These are phyloP conservation scores for Eucalyptus brandiana DNA, from an alignment of 345 rosid genomes.

Conservation along the genomic window DNA sequence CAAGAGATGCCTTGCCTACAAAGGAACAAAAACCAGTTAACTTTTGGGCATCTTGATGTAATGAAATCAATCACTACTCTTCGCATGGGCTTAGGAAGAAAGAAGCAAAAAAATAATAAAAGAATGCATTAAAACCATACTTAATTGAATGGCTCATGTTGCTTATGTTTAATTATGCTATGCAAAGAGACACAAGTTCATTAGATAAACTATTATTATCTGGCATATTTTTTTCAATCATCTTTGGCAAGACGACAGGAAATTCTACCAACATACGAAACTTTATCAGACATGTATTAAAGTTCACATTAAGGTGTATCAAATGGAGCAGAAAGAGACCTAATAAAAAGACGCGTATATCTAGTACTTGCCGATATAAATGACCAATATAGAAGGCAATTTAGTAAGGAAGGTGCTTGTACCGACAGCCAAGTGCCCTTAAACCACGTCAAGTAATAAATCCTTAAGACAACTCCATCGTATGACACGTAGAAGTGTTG, in stretches of 20 bases:
- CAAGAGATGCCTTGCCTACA: slow-evolving; percentile 57
- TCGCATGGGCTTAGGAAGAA: background rate
- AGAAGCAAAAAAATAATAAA: background rate
- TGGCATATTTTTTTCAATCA: background rate
- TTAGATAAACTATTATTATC: background rate
- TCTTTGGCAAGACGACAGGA: background rate
- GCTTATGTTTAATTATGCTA: background rate
- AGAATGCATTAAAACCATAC: background rate
- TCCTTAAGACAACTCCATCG: background rate
- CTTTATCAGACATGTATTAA: background rate
- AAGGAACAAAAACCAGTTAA: background rate
- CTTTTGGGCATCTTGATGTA: background rate
- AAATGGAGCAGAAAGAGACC: background rate
- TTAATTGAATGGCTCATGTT: background rate
- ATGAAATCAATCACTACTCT: background rate
- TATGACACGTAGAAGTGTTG: background rate
- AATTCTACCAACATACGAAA: background rate
- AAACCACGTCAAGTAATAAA: background rate
- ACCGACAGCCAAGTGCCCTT: background rate
- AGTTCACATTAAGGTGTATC: background rate
- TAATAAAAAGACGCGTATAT: background rate
- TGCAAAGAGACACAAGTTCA: background rate
- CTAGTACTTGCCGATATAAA: background rate
- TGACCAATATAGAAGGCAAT: background rate
- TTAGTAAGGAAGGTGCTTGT: background rate